phyloP scores from a whole-genome alignment of 495 filamentous ascomycete species.

The Emericellopsis terricola region DNA sequence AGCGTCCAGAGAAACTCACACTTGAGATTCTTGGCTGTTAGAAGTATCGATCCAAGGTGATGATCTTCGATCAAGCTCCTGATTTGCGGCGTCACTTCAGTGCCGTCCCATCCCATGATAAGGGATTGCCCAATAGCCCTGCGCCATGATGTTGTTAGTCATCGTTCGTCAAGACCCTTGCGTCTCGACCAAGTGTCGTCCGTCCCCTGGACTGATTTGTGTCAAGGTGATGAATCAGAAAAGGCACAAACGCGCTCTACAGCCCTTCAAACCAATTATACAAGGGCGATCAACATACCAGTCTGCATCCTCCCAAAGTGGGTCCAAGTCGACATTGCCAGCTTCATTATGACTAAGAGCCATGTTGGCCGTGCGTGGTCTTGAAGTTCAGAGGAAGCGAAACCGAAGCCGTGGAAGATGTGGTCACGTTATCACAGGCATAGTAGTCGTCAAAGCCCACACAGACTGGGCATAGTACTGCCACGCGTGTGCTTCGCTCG shows the following conservation, averaged over 20 bases:
- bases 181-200: not conserved
- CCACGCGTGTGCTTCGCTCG: no score
- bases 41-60: conserved; percentile 54
- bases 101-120: conserved; percentile 93
- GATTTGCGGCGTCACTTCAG: conserved; percentile 71
- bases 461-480: no score
- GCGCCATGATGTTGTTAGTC: conserved; percentile 4
- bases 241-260: no score
- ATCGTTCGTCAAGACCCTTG: not conserved
- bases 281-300: conserved; percentile 21
- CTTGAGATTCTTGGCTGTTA: conserved; percentile 85
- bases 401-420: no score
- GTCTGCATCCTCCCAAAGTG: conserved; percentile 53
- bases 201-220: not conserved
- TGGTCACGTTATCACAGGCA: no score
- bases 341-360: not conserved
- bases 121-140: conserved; percentile 74
- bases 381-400: no score
- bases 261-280: not conserved
- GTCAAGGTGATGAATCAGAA: not conserved
- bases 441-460: no score
- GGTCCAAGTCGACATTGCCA: conserved; percentile 34
- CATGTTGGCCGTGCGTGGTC: no score
- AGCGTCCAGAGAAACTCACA: conserved; percentile 28
- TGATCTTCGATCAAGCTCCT: conserved; percentile 69